phyloP scores from a whole-genome alignment of 768 basidiomycete species.

The Gloeophyllum trabeum region DNA sequence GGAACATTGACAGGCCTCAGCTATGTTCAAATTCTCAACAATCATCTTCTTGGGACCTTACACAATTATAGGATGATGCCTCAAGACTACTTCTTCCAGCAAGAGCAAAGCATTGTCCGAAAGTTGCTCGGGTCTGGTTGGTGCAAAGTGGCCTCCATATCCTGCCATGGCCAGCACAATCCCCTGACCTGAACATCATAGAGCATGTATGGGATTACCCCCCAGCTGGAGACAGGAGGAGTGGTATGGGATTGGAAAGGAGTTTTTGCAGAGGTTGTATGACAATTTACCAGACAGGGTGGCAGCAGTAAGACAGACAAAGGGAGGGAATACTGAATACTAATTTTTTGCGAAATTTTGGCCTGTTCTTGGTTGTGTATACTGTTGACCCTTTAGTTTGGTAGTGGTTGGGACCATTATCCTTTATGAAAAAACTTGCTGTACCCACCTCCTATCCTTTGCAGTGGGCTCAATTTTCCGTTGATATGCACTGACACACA shows the following conservation, averaged over 20 bases:
- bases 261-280: constrained; percentile 3
- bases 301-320: background rate
- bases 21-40: constrained; percentile 7
- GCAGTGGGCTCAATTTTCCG: no score
- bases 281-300: background rate
- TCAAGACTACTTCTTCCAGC: constrained; percentile 10
- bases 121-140: constrained; percentile 8
- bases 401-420: no score
- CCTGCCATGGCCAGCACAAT: constrained; percentile 20
- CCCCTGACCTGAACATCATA: constrained; percentile 23
- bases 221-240: constrained; percentile 11
- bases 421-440: no score
- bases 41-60: constrained; percentile 7
- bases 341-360: no score
- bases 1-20: constrained; percentile 14
- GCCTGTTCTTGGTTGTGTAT: no score
- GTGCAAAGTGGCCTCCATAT: constrained; percentile 9
- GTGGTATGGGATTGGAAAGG: constrained; percentile 8
- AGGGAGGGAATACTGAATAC: background rate
- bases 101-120: constrained; percentile 9
- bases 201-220: constrained; percentile 20
- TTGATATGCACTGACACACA: no score
- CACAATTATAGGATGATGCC: constrained; percentile 3
- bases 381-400: no score
- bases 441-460: no score